Percentiles rank a stretch among this genome's conserved stretches.
Evolutionary conservation across 2,329 filamentous ascomycete species (phyloP).

Genomic region (Amauroascus niger): DNA sequence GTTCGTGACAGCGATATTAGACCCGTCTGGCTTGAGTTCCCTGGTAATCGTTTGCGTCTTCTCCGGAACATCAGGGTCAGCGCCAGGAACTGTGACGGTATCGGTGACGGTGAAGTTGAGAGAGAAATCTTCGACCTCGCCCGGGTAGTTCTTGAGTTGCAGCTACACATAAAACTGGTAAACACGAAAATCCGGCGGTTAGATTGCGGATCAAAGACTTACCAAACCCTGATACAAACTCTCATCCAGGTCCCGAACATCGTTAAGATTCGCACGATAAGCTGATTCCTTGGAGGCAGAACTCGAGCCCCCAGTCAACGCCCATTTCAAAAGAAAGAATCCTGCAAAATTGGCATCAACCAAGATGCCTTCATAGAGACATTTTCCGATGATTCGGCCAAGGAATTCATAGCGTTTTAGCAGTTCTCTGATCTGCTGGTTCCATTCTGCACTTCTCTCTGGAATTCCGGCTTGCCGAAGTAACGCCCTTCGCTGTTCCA

Average conservation of each 20-base stretch:
- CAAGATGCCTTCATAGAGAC: conserved; percentile 91
- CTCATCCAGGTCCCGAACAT: conserved; percentile 84
- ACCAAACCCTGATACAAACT: conserved; percentile 78
- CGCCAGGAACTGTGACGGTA: conserved; percentile 45
- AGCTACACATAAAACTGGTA: conserved; percentile 28
- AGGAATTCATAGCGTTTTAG: conserved; percentile 79
- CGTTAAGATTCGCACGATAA: conserved; percentile 89
- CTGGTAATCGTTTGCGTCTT: conserved; percentile 45
- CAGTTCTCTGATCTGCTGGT: conserved; percentile 49
- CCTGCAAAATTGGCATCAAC: conserved; percentile 87
- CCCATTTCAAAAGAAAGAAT: conserved; percentile 96
- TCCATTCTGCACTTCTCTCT: conserved; percentile 50
- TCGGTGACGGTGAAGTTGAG: conserved; percentile 88
- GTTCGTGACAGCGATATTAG: conserved; percentile 72
- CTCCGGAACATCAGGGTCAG: conserved; percentile 29
- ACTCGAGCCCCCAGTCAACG: conserved; percentile 57
- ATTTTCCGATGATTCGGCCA: conserved; percentile 88
- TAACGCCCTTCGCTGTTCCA: conserved; percentile 58
- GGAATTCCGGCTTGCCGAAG: conserved; percentile 45
- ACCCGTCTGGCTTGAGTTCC: conserved; percentile 67
- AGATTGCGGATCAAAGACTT: conserved; percentile 21
- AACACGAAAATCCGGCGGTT: not conserved
- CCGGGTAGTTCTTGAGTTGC: conserved; percentile 72
- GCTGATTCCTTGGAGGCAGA: conserved; percentile 57
- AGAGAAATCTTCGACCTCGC: conserved; percentile 67